Evolutionary conservation across 176 grass and related monocot genomes (phyloP), one percentile per base, ranked within the genome.

Genomic region (Oryza glaberrima): DNA sequence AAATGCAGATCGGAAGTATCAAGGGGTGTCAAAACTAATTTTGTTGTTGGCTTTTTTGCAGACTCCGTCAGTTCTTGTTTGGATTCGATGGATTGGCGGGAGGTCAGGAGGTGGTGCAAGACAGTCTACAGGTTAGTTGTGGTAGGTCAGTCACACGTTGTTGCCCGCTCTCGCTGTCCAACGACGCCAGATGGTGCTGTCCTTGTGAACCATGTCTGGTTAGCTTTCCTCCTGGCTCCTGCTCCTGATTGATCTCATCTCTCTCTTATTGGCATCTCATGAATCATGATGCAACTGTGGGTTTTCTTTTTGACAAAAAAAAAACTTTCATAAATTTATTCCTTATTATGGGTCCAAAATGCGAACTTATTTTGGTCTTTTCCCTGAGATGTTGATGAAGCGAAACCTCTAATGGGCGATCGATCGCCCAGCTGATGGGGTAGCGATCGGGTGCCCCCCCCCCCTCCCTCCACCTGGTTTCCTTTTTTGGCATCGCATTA

Each of bases 101-200:
- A 69, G 56, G 11, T 70, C 12, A 22, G 56, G 81, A 65, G 40
- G 14, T 82, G 65, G 48, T 8, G 76, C 46, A 17, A 61, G 54
- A 20, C 40, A 41, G 40, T 41, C 17, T 58, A 16, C 54, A 20
- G 40, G 45, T 43, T 26, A 15, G 51, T 71, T 65, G 88, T 38
- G 71, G 79, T 83, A 56, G 84, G 89, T 90, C 19, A 85, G 70
- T 90, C 89, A 66, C 75, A 70, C 38, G 75, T 66, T 73, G 9
- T 79, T 80, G 84, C 47, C 38, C 68, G 40, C 69, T 69, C 36
- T 73, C 60, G 65, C 68, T 32, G 70, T 48, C 76, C 52, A 70
- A 66, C 25, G 25, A 14, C 54, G 47, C 75, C 20, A 70, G 69
- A 80, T 28, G 82, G 77, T 13, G 63, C 67, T 19, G 67, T 74